A percentile compares a stretch with the other conserved stretches of the same genome.
phyloP scores from a whole-genome alignment of 805 yeast species.

The Kurtzmaniella cleridarum region DNA sequence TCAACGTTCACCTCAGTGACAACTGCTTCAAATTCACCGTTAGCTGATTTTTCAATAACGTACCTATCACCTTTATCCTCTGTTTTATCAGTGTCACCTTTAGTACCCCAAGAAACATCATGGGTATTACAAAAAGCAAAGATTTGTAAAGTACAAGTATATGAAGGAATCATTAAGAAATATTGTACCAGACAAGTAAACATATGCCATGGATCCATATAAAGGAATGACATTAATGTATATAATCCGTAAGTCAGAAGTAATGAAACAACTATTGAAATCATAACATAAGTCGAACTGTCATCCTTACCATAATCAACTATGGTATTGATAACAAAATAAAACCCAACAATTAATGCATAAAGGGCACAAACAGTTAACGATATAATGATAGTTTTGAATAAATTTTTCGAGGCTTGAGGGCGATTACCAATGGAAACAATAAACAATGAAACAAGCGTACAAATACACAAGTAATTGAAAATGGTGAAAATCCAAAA shows the following conservation, averaged over 20 bases:
- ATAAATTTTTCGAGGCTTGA: slow-evolving; percentile 84
- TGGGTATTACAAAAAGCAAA: slow-evolving; percentile 97
- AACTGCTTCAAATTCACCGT: slow-evolving; percentile 74
- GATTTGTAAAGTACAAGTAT: slow-evolving; percentile 87
- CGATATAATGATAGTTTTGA: slow-evolving; percentile 64
- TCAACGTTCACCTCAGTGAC: slow-evolving; percentile 82
- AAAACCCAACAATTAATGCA: slow-evolving; percentile 76
- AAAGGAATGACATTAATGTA: slow-evolving; percentile 71
- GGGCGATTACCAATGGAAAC: slow-evolving; percentile 97
- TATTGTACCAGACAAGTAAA: slow-evolving; percentile 83
- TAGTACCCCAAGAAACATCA: slow-evolving; percentile 99
- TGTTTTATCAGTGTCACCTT: slow-evolving; percentile 75
- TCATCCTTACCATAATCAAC: slow-evolving; percentile 35
- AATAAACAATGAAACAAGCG: slow-evolving; percentile 81
- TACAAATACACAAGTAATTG: slow-evolving; percentile 79
- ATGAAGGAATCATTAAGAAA: slow-evolving; percentile 83
- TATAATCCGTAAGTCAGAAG: slow-evolving; percentile 91
- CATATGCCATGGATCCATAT: slow-evolving; percentile 96
- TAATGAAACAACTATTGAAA: slow-evolving; percentile 78
- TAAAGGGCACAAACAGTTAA: slow-evolving; percentile 76
- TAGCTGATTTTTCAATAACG: slow-evolving; percentile 70
- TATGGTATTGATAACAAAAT: slow-evolving; percentile 60
- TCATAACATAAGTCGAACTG: slow-evolving; percentile 45
- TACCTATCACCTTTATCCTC: slow-evolving; percentile 73
- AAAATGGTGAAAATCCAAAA: slow-evolving; percentile 77